These are phyloP conservation scores for Komagataella mondaviorum DNA, from an alignment of 805 yeast species.

Conservation along the genomic window DNA sequence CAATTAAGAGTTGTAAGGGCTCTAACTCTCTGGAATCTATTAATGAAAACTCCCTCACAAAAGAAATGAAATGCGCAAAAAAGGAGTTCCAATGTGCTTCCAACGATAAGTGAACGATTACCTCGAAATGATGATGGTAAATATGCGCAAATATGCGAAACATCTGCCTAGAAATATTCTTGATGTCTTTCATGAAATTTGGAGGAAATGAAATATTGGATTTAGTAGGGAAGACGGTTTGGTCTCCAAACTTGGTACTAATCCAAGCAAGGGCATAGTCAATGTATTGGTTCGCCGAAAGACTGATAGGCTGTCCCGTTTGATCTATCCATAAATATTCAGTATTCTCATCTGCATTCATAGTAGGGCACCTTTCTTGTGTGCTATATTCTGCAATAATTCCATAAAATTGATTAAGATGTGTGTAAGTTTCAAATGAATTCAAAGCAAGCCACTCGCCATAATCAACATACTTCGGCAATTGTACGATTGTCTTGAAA, in stretches of 20 bases:
- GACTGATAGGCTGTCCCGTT: slow-evolving; percentile 59
- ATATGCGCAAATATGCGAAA: slow-evolving; percentile 92
- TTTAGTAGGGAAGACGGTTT: slow-evolving; percentile 81
- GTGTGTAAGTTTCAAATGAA: slow-evolving; percentile 78
- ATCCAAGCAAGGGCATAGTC: slow-evolving; percentile 90
- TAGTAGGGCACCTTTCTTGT: slow-evolving; percentile 78
- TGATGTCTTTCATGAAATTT: slow-evolving; percentile 67
- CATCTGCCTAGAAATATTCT: slow-evolving; percentile 83
- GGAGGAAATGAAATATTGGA: slow-evolving; percentile 86
- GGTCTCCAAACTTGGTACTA: slow-evolving; percentile 76
- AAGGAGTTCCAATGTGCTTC: slow-evolving; percentile 98
- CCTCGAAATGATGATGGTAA: slow-evolving; percentile 90
- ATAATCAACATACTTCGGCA: slow-evolving; percentile 88
- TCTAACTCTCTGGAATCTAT: slow-evolving; percentile 68
- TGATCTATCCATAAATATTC: slow-evolving; percentile 81
- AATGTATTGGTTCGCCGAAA: slow-evolving; percentile 89
- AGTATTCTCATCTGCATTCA: slow-evolving; percentile 91
- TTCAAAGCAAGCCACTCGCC: slow-evolving; percentile 96
- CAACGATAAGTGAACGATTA: slow-evolving; percentile 75
- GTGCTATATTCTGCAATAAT: slow-evolving; percentile 86
- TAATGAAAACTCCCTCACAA: slow-evolving; percentile 71
- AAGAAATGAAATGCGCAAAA: slow-evolving; percentile 86
- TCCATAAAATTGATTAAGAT: slow-evolving; percentile 78
- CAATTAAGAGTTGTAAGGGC: slow-evolving; percentile 69
- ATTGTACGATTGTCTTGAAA: slow-evolving; percentile 86